Evolutionary conservation across 176 grass and related monocot species (phyloP).

Genomic region (Phragmites australis): DNA sequence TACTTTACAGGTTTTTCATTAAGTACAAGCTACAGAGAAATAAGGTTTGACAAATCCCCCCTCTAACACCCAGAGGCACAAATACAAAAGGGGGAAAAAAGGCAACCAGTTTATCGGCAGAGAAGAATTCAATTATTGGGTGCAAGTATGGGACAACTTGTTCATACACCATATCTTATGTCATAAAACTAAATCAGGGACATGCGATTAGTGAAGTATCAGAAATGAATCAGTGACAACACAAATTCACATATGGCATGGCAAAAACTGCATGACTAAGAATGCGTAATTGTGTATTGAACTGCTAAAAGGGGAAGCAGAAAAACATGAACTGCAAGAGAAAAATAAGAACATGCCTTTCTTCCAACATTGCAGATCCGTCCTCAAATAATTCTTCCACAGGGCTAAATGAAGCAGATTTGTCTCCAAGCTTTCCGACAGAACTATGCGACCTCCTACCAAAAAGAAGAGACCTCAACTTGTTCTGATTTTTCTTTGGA

Average conservation of each 20-base stretch:
- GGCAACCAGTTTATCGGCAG: background rate
- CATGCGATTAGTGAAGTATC: background rate
- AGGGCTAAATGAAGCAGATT: slow-evolving; percentile 57
- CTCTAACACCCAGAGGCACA: background rate
- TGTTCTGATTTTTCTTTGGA: slow-evolving; percentile 75
- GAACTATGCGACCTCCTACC: slow-evolving; percentile 61
- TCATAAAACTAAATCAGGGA: slow-evolving; percentile 1
- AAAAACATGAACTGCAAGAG: slow-evolving; percentile 20
- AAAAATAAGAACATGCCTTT: slow-evolving; percentile 60
- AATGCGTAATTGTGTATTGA: slow-evolving; percentile 11
- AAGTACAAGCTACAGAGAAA: background rate
- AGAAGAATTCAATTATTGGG: background rate
- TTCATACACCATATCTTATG: background rate
- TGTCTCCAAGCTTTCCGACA: slow-evolving; percentile 56
- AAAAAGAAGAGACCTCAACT: slow-evolving; percentile 78
- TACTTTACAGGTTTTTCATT: background rate
- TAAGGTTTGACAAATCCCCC: background rate
- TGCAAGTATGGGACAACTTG: background rate
- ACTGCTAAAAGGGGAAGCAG: background rate
- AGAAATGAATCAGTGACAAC: background rate
- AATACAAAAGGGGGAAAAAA: background rate
- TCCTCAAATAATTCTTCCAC: slow-evolving; percentile 97
- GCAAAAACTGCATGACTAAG: background rate
- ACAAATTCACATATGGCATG: slow-evolving; percentile 18
- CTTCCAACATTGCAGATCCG: slow-evolving; percentile 91